Evolutionary conservation across 306 rosid genomes (phyloP).

Genomic region (Abrus precatorius): DNA sequence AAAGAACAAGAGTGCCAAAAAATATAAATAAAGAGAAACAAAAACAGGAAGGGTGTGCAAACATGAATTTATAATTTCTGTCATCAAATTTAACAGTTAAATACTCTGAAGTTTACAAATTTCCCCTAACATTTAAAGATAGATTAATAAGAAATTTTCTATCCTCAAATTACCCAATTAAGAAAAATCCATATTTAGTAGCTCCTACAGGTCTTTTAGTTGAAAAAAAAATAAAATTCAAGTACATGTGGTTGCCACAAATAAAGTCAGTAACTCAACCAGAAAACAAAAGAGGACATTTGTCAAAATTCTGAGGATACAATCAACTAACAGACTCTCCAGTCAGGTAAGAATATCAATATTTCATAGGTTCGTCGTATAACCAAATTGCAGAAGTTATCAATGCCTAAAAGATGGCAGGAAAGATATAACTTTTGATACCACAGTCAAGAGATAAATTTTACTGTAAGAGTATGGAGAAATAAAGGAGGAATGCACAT

Average conservation of each 20-base stretch:
- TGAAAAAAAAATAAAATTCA: no score
- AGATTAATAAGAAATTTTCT: neutral
- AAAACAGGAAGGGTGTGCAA: neutral
- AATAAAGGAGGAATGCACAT: neutral
- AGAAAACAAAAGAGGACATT: neutral
- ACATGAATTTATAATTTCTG: neutral
- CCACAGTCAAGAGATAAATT: slow-evolving; percentile 16
- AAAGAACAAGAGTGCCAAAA: neutral
- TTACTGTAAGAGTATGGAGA: neutral
- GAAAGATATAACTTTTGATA: slow-evolving; percentile 14
- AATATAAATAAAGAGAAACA: neutral
- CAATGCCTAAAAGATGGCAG: neutral
- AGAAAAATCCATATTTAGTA: no score
- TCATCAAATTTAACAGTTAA: neutral
- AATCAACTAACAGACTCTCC: neutral
- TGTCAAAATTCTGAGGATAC: neutral
- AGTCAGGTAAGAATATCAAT: neutral
- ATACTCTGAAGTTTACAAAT: neutral
- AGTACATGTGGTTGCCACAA: neutral
- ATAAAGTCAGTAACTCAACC: neutral
- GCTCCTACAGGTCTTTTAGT: neutral
- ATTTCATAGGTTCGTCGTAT: slow-evolving; percentile 6
- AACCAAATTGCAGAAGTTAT: neutral
- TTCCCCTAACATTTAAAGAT: neutral
- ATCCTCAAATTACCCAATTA: neutral